Base-by-base conservation (phyloP, 306 rosid species). In the Prunus padus region DNA sequence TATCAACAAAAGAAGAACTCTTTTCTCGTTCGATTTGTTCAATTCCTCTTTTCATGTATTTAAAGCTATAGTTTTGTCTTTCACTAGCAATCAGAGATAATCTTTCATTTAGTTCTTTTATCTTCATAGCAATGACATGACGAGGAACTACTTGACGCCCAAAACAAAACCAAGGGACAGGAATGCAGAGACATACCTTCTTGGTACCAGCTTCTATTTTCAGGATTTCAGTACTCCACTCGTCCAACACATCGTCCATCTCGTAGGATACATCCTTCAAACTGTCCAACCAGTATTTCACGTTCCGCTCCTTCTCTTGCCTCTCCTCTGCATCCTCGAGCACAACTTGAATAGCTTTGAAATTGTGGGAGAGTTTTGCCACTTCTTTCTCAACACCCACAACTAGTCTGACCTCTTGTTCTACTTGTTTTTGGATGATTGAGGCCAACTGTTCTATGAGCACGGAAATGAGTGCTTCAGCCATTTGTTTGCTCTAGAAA, bases 221-320 rank as follows among this genome's bases (percentile, higher is more conserved):
- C 37, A 64, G 67, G 42, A 72, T 65, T 11, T 20, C 73, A 2
- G 77, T 23, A 61, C 42, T 71, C 82, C 82, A 79, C 47, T 65
- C 67, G 14, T 72, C 82, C 26, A 79, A 37, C 42, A 37, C 9
- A 9, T 37, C 9, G 42, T 37, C 42, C 42, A 37, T 37, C 42
- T 37, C 42, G 42, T 37, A 37, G 9, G 42, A 37, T 37, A 6
- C 42, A 37, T 37, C 42, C 42, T 37, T 49, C 18, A 79, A 65
- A 0, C 65, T 13, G 0, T 31, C 31, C 37, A 79, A 11, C 82
- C 82, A 79, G 1, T 0, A 3, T 6, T 30, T 64, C 11, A 79
- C 69, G 9, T 23, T 10, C 1, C 1, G 20, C 30, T 60, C 62
- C 5, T 55, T 40, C n/a, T 72, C 18, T 22, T 65, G 77, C 33